phyloP scores from a whole-genome alignment of 2,329 filamentous ascomycete species.

The Hymenoscyphus fraxineus region DNA sequence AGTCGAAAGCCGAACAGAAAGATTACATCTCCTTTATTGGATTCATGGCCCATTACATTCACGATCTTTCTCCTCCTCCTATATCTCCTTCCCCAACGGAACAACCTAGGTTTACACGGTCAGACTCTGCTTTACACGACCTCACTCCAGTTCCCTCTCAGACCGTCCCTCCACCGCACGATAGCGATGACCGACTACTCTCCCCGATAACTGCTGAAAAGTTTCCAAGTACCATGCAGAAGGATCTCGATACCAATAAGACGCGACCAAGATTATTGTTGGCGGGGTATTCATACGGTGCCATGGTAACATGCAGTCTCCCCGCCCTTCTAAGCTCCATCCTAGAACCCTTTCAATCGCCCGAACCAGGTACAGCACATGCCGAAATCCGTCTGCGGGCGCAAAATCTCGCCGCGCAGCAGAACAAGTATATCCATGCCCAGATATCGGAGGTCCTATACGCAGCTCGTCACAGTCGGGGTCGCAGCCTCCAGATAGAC shows the following conservation, averaged over 20 bases:
- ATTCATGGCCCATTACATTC: constrained; percentile 72
- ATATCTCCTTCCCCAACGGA: constrained; percentile 6
- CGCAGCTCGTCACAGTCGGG: constrained; percentile 13
- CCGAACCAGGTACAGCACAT: constrained; percentile 54
- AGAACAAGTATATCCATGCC: constrained; percentile 39
- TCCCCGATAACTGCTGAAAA: neutral
- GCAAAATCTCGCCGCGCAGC: constrained; percentile 61
- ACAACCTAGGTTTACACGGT: constrained; percentile 14
- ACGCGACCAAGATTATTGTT: constrained; percentile 49
- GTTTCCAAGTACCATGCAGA: neutral
- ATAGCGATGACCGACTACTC: constrained; percentile 10
- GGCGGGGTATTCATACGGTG: constrained; percentile 87
- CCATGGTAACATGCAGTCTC: constrained; percentile 71
- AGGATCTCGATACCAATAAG: constrained; percentile 2
- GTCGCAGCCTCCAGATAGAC: constrained; percentile 23
- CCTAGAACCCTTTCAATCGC: constrained; percentile 52
- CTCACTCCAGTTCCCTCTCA: constrained; percentile 29
- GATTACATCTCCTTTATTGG: constrained; percentile 84
- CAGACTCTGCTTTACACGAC: constrained; percentile 21
- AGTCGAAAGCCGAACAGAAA: constrained; percentile 70
- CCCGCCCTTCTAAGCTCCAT: constrained; percentile 47
- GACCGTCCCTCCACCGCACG: constrained; percentile 16
- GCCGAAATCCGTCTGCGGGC: constrained; percentile 70
- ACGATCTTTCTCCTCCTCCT: constrained; percentile 38
- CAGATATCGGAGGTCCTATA: constrained; percentile 20